Conservation (phyloP, 306 rosid genomes). For the Phaseolus lunatus region DNA sequence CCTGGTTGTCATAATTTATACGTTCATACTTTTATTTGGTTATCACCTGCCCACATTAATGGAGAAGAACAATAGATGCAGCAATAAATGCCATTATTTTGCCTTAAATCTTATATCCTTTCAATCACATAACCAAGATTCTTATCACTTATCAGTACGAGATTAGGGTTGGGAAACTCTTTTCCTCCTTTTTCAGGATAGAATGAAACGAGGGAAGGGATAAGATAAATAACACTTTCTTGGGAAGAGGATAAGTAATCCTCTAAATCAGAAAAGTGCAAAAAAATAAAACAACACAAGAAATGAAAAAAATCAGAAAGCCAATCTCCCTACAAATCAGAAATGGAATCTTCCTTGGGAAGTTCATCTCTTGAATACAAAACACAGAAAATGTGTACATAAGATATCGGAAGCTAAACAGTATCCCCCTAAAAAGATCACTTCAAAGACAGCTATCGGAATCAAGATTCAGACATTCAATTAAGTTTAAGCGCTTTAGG, state of each 20-base stretch:
- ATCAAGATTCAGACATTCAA: not conserved
- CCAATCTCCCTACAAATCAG: not conserved
- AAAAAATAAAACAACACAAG: not conserved
- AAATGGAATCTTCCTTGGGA: not conserved
- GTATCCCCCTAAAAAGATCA: not conserved
- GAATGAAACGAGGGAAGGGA: not conserved
- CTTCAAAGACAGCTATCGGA: not conserved
- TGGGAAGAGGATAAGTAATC: conserved; percentile 4
- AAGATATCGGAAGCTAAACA: not conserved
- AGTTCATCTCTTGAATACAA: not conserved
- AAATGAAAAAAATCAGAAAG: not conserved
- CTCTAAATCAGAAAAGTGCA: conserved; percentile 1
- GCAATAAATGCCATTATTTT: not conserved
- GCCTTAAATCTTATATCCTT: not conserved
- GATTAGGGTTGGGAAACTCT: conserved; percentile 11
- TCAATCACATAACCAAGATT: not conserved
- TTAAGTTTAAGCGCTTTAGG: conserved; percentile 9
- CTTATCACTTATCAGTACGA: not conserved
- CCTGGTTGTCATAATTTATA: not conserved
- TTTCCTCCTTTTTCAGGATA: not conserved
- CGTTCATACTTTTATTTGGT: not conserved
- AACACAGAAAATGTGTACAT: not conserved
- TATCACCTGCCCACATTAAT: not conserved
- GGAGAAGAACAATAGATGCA: not conserved
- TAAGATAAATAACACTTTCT: conserved; percentile 15